Base-by-base conservation (phyloP, 306 rosid genomes). In the Castanea mollissima region DNA sequence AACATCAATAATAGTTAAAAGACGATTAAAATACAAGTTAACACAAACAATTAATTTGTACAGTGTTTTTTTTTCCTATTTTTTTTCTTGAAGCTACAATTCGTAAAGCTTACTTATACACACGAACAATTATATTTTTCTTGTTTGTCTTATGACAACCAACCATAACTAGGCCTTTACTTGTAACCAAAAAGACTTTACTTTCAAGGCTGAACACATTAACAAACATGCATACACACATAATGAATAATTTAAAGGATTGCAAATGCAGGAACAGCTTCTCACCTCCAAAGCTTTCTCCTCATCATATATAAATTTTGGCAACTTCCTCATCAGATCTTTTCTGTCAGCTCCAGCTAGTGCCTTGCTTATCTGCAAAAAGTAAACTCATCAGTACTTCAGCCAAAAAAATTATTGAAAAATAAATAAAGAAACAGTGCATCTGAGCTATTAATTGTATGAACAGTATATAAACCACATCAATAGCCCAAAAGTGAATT, bases 241-340 rank as follows among this genome's bases (percentile, higher is more conserved):
- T 23, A 76, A 77, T 49, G 31, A 55, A 10, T 49, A 69, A 27
- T 71, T 60, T 83, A 23, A 80, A 74, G 60, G 20, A 73, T 52
- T 19, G 60, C 68, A 74, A 77, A 27, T 15, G 73, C 59, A 74
- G 63, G 78, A 56, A 11, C 56, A 70, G 55, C 75, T 77, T 20
- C 94, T 81, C 65, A 90, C 94, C 94, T 90, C 88, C 1, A 90
- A 74, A 75, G 89, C 90, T 78, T 86, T 90, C 35, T 90, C 92
- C 78, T 88, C 90, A 79, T 90, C 94, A 74, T 86, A 88, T 65
- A 90, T 85, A 74, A 90, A 88, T 79, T 90, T 90, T 21, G 94
- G 92, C 75, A 90, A 86, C 80, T 83, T 90, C 87, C 76, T 90
- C 90, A 90, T 88, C 31, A 90, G 69, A 55, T 88, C 92, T 81